These are phyloP conservation scores for Wilhelminamyces savonicus DNA, from an alignment of 805 yeast genomes.

Conservation along the genomic window DNA sequence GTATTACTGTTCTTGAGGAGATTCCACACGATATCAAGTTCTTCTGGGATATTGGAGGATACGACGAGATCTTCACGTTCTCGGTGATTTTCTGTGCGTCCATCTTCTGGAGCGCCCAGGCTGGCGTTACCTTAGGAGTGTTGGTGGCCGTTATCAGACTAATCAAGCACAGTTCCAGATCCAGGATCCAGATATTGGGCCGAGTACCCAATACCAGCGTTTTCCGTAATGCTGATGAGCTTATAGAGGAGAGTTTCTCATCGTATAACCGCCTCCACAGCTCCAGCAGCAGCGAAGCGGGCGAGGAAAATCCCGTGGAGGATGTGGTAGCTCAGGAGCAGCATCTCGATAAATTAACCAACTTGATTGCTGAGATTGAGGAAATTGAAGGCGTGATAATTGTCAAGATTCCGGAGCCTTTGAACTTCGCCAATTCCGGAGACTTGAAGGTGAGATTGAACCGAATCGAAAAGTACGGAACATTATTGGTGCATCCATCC, in stretches of 20 bases:
- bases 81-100: constrained; percentile 17
- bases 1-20: constrained; percentile 48
- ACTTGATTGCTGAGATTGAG: constrained; percentile 26
- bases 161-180: constrained; percentile 34
- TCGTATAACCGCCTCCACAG: constrained; percentile 1
- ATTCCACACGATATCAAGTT: constrained; percentile 13
- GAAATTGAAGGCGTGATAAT: constrained; percentile 68
- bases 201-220: constrained; percentile 36
- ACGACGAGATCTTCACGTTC: constrained; percentile 16
- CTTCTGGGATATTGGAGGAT: constrained; percentile 15
- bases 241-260: constrained; percentile 31
- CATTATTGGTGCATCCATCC: constrained; percentile 71
- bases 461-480: constrained; percentile 72
- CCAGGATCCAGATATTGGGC: constrained; percentile 41
- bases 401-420: constrained; percentile 80
- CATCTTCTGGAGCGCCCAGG: constrained; percentile 31
- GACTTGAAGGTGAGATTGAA: constrained; percentile 63
- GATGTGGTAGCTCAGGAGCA: constrained; percentile 19
- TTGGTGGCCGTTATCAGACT: constrained; percentile 27
- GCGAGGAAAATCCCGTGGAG: constrained; percentile 10
- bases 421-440: constrained; percentile 80
- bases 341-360: neutral
- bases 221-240: constrained; percentile 69
- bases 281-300: constrained; percentile 2
- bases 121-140: constrained; percentile 31